A percentile compares a stretch with the other conserved stretches of the same genome.
Evolutionary conservation across 768 basidiomycete genomes (phyloP).

Genomic region (Russula emetica): DNA sequence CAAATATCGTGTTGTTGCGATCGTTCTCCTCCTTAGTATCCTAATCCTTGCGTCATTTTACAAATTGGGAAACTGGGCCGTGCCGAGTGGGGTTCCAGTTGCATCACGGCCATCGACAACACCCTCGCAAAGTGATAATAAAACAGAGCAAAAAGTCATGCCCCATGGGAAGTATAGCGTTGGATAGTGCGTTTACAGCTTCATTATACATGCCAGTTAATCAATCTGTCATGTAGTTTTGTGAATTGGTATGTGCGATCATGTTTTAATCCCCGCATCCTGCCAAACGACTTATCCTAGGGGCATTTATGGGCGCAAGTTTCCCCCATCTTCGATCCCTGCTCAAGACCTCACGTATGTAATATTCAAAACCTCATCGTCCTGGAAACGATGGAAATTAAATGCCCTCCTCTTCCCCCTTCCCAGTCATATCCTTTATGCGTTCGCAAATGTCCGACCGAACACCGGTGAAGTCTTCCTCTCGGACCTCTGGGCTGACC

Average conservation of each 20-base stretch:
- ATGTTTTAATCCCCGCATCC: conserved; percentile 7
- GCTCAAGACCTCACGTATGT: conserved; percentile 78
- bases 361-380: conserved; percentile 8
- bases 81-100: conserved; percentile 8
- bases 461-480: conserved; percentile 84
- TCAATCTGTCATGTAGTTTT: conserved; percentile 44
- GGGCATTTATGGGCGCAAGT: conserved; percentile 96
- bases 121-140: conserved; percentile 11
- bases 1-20: conserved; percentile 11
- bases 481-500: conserved; percentile 92
- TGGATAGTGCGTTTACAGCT: conserved; percentile 60
- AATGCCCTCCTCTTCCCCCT: neutral
- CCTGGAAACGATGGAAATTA: conserved; percentile 19
- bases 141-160: conserved; percentile 32
- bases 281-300: conserved; percentile 36
- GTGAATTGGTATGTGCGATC: conserved; percentile 60
- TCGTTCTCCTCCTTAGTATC: conserved; percentile 13
- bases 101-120: neutral
- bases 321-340: conserved; percentile 80
- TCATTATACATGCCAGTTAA: conserved; percentile 7
- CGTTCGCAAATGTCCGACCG: conserved; percentile 83
- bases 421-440: conserved; percentile 79
- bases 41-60: conserved; percentile 19
- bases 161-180: conserved; percentile 60
- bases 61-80: conserved; percentile 24